Evolutionary conservation across 176 grass and related monocot genomes (phyloP).

Genomic region (Calamus simplicifolius): DNA sequence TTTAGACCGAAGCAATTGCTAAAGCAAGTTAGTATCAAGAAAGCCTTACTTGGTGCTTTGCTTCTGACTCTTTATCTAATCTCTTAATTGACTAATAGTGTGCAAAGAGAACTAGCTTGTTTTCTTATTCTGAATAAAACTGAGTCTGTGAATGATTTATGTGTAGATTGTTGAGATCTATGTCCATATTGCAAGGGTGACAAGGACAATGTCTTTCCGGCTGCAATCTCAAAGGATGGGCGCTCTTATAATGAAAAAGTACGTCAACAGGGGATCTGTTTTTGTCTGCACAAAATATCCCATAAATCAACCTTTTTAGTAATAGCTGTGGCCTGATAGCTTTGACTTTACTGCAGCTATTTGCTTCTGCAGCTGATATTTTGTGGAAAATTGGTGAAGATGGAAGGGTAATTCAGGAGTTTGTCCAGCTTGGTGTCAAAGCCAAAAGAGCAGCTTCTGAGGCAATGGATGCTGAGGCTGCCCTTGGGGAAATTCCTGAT

Average conservation of each 20-base stretch:
- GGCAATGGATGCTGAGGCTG: slow-evolving; percentile 88
- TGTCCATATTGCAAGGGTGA: slow-evolving; percentile 97
- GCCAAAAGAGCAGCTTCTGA: slow-evolving; percentile 74
- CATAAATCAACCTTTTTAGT: no score
- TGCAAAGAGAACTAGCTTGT: no score
- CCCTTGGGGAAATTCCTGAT: slow-evolving; percentile 90
- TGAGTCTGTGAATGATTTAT: background rate
- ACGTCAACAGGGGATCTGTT: background rate
- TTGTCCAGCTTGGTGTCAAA: slow-evolving; percentile 61
- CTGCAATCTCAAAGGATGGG: slow-evolving; percentile 90
- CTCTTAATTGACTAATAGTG: no score
- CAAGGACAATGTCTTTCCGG: slow-evolving; percentile 67
- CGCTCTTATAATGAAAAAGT: slow-evolving; percentile 88
- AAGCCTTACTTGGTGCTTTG: slow-evolving; percentile 2
- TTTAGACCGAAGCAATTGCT: slow-evolving; percentile 89
- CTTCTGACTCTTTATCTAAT: no score
- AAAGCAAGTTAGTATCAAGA: slow-evolving; percentile 54
- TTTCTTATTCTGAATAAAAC: slow-evolving; percentile 5
- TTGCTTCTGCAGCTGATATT: slow-evolving; percentile 67
- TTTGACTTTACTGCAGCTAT: slow-evolving; percentile 53
- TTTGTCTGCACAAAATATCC: no score
- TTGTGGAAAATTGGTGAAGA: slow-evolving; percentile 87
- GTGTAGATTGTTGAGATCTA: slow-evolving; percentile 85
- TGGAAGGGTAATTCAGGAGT: slow-evolving; percentile 64
- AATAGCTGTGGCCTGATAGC: slow-evolving; percentile 5